phyloP scores from a whole-genome alignment of 1,284 basidiomycete genomes.

The Irpex rosettiformis region DNA sequence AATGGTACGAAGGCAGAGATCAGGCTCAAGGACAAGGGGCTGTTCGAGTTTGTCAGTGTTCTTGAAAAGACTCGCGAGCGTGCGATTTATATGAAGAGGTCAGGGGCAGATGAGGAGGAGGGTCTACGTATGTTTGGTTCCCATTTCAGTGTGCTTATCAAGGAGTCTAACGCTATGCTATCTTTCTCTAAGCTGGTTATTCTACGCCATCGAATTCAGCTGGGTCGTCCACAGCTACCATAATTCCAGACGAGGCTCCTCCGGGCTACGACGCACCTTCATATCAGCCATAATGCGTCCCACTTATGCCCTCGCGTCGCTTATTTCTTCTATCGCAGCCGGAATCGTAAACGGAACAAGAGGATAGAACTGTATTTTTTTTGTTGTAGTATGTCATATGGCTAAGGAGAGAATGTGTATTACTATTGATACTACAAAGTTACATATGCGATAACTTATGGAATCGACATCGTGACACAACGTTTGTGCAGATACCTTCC shows the following conservation, averaged over 20 bases:
- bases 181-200: conserved; percentile 11
- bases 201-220: conserved; percentile 3
- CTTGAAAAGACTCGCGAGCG: conserved; percentile 74
- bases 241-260: conserved; percentile 7
- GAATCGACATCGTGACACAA: too few species aligned
- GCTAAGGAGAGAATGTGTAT: too few species aligned
- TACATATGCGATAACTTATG: too few species aligned
- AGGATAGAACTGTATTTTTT: too few species aligned
- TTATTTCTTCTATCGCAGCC: too few species aligned
- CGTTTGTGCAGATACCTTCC: too few species aligned
- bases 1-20: conserved; percentile 63
- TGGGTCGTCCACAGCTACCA: not conserved
- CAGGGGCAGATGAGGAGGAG: conserved; percentile 49
- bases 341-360: too few species aligned
- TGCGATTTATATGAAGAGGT: conserved; percentile 70
- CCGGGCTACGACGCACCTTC: conserved; percentile 8
- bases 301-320: not conserved
- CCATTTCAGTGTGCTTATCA: too few species aligned
- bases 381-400: too few species aligned
- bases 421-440: not conserved
- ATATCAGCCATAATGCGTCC: not conserved
- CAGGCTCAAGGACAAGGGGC: conserved; percentile 59
- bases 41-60: conserved; percentile 69
- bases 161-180: too few species aligned
- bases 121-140: conserved; percentile 62